phyloP scores from a whole-genome alignment of 2,329 filamentous ascomycete genomes.

The Diaporthe batatas region DNA sequence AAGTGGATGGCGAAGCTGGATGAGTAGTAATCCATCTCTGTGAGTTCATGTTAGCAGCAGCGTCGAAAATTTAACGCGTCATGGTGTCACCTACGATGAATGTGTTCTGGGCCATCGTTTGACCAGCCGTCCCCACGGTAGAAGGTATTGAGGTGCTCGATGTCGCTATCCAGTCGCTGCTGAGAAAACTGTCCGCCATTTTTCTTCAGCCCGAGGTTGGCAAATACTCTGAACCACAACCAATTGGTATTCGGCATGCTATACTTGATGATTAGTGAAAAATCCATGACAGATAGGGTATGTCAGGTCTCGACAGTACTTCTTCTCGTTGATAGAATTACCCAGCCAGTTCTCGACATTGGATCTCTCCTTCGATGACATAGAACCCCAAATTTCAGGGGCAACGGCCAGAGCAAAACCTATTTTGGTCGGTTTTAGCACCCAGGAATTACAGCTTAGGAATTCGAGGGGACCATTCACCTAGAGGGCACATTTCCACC shows the following conservation, averaged over 20 bases:
- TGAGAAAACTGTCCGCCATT: conserved; percentile 80
- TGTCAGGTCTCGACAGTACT: conserved; percentile 55
- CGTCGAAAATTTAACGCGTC: no score
- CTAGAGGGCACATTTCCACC: conserved; percentile 87
- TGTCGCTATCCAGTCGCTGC: conserved; percentile 78
- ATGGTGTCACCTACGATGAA: conserved; percentile 69
- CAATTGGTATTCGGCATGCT: conserved; percentile 79
- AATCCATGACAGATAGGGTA: neutral
- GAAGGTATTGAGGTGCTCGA: conserved; percentile 83
- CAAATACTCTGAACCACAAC: conserved; percentile 89
- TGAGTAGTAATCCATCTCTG: conserved; percentile 87
- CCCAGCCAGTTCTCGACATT: conserved; percentile 81
- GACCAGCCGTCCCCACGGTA: conserved; percentile 87
- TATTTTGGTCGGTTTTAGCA: conserved; percentile 40
- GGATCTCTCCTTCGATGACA: conserved; percentile 71
- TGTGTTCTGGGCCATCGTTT: conserved; percentile 82
- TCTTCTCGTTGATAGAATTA: conserved; percentile 82
- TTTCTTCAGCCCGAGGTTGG: conserved; percentile 81
- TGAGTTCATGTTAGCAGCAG: neutral
- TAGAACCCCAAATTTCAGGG: conserved; percentile 73
- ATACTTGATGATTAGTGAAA: conserved; percentile 51
- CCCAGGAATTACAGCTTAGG: neutral
- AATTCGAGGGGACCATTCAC: conserved; percentile 48
- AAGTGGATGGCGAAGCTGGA: conserved; percentile 87
- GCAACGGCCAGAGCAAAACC: conserved; percentile 80